A percentile compares a stretch with the other conserved stretches of the same genome.
These are phyloP conservation scores for Diaporthe citrichinensis DNA, from an alignment of 2,329 filamentous ascomycete genomes.

Conservation along the genomic window DNA sequence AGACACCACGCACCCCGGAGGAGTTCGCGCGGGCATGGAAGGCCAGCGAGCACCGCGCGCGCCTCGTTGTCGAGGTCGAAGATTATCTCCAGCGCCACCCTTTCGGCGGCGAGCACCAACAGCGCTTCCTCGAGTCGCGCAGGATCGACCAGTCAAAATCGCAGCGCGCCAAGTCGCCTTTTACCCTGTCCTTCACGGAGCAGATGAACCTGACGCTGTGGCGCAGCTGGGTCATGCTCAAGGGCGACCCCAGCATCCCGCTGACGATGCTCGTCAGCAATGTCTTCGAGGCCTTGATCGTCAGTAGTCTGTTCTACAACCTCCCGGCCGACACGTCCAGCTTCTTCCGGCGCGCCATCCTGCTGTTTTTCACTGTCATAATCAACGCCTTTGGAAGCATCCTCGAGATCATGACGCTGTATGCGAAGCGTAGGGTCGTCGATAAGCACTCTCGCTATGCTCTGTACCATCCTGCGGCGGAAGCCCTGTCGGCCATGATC, in stretches of 20 bases:
- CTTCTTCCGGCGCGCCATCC: conserved; percentile 83
- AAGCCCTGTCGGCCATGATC: conserved; percentile 88
- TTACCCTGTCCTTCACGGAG: conserved; percentile 81
- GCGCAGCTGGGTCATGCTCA: conserved; percentile 83
- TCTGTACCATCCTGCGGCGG: conserved; percentile 89
- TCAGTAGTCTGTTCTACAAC: conserved; percentile 87
- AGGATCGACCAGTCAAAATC: conserved; percentile 68
- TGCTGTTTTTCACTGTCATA: conserved; percentile 89
- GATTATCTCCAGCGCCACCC: conserved; percentile 67
- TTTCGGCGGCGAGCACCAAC: conserved; percentile 69
- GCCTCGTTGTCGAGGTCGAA: conserved; percentile 66
- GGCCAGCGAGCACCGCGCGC: conserved; percentile 67
- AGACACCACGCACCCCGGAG: conserved; percentile 70
- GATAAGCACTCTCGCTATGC: conserved; percentile 91
- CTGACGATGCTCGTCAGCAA: conserved; percentile 80
- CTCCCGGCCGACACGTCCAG: conserved; percentile 73
- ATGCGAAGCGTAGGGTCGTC: conserved; percentile 90
- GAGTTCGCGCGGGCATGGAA: conserved; percentile 74
- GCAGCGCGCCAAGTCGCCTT: conserved; percentile 80
- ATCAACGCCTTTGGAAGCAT: conserved; percentile 87
- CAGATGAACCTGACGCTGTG: conserved; percentile 85
- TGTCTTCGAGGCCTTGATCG: conserved; percentile 81
- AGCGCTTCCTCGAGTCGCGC: conserved; percentile 67
- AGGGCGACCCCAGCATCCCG: conserved; percentile 82
- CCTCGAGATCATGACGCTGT: conserved; percentile 87